Conservation (phyloP, 768 basidiomycete species). For the Lactarius evosmus region DNA sequence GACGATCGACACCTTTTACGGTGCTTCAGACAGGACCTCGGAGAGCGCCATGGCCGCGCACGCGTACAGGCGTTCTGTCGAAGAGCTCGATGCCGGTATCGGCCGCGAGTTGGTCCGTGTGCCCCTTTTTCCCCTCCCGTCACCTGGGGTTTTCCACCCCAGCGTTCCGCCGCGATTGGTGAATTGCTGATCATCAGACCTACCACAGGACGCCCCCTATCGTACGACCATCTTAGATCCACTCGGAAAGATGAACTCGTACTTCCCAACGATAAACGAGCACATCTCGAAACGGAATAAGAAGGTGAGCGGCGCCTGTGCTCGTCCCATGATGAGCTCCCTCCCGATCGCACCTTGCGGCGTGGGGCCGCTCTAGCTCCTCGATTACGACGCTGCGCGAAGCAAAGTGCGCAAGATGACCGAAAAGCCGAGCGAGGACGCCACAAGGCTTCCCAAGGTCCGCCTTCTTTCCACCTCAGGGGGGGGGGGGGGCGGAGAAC, state of each 20-base stretch:
- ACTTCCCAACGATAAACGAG: constrained; percentile 91
- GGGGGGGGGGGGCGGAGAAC: too few species aligned
- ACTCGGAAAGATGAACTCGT: constrained; percentile 93
- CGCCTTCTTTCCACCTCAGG: constrained; percentile 25
- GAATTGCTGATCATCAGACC: constrained; percentile 6
- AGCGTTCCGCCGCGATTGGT: background rate
- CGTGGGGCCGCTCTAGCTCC: constrained; percentile 51
- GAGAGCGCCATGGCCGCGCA: constrained; percentile 97
- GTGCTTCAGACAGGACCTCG: constrained; percentile 74
- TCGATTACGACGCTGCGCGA: constrained; percentile 93
- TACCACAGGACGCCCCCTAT: constrained; percentile 80
- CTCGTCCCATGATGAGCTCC: constrained; percentile 3
- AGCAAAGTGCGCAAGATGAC: constrained; percentile 85
- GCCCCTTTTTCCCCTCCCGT: background rate
- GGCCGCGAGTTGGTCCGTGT: constrained; percentile 77
- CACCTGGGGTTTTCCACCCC: background rate
- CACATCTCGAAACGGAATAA: constrained; percentile 94
- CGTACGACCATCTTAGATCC: constrained; percentile 95
- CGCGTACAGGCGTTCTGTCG: constrained; percentile 92
- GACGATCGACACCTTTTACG: constrained; percentile 90
- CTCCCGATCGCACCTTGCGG: constrained; percentile 20
- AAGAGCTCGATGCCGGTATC: constrained; percentile 86
- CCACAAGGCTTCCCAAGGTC: constrained; percentile 84
- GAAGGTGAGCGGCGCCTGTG: constrained; percentile 57
- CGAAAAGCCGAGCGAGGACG: constrained; percentile 92